Evolutionary conservation across 2,329 filamentous ascomycete genomes (phyloP).

Genomic region (Diaporthe batatas): DNA sequence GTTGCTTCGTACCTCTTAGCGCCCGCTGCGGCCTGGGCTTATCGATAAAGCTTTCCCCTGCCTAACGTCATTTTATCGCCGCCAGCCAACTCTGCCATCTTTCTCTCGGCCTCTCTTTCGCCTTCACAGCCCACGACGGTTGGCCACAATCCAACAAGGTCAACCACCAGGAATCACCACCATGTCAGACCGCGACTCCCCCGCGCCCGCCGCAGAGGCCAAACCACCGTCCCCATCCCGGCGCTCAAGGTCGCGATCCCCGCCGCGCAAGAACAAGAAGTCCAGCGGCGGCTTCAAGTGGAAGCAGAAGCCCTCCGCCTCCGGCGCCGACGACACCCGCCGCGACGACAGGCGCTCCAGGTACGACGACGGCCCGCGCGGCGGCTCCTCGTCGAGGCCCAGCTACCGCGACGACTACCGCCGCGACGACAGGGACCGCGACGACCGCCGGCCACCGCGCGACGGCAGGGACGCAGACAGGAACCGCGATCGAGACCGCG

Average conservation of each 20-base stretch:
- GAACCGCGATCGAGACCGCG: constrained; percentile 40
- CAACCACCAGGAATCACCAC: not conserved
- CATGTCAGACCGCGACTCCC: constrained; percentile 30
- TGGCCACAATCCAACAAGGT: not conserved
- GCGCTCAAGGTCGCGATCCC: constrained; percentile 34
- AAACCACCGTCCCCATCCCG: constrained; percentile 9
- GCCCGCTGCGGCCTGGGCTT: not conserved
- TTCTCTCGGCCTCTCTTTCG: not conserved
- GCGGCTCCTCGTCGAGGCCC: constrained; percentile 22
- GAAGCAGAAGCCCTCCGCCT: constrained; percentile 47
- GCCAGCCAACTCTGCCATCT: not conserved
- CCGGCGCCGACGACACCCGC: constrained; percentile 43
- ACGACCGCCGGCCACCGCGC: constrained; percentile 16
- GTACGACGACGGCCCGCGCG: constrained; percentile 31
- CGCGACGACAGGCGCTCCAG: constrained; percentile 33
- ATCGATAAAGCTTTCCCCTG: constrained; percentile 33
- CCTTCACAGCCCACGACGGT: not conserved
- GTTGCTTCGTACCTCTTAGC: no score
- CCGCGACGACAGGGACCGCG: constrained; percentile 46
- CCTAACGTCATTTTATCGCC: constrained; percentile 7
- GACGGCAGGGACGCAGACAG: constrained; percentile 41
- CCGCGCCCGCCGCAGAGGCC: constrained; percentile 21
- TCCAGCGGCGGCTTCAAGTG: constrained; percentile 48
- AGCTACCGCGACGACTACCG: constrained; percentile 47
- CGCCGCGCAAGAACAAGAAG: constrained; percentile 37